Evolutionary conservation across 768 basidiomycete species (phyloP).

Genomic region (Tremella yokohamensis): DNA sequence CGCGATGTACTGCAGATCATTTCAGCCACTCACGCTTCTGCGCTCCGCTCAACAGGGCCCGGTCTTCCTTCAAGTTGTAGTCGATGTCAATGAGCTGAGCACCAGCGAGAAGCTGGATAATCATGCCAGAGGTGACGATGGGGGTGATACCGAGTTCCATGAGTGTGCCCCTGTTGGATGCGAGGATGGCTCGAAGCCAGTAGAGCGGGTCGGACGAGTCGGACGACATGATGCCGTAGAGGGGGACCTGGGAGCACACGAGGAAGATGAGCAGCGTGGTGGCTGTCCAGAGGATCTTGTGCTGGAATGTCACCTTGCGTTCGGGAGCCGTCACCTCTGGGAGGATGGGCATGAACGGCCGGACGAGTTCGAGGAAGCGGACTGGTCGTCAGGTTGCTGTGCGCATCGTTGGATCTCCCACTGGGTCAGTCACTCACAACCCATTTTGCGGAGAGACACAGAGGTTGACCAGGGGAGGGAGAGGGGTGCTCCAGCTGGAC

Average conservation of each 20-base stretch:
- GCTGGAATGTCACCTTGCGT: slow-evolving; percentile 97
- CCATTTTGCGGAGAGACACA: slow-evolving; percentile 23
- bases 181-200: slow-evolving; percentile 99
- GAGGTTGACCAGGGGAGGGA: background rate
- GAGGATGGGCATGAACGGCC: slow-evolving; percentile 92
- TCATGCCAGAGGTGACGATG: slow-evolving; percentile 98
- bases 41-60: slow-evolving; percentile 89
- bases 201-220: slow-evolving; percentile 98
- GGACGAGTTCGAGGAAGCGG: slow-evolving; percentile 95
- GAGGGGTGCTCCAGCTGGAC: too few species aligned
- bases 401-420: background rate
- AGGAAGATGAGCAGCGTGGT: slow-evolving; percentile 99
- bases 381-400: slow-evolving; percentile 56
- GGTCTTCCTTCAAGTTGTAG: slow-evolving; percentile 93
- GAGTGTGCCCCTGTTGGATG: slow-evolving; percentile 94
- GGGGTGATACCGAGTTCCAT: slow-evolving; percentile 99
- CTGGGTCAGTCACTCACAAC: slow-evolving; percentile 21
- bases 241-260: slow-evolving; percentile 97
- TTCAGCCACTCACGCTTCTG: slow-evolving; percentile 73
- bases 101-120: slow-evolving; percentile 97
- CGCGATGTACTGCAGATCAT: background rate
- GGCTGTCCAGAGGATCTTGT: slow-evolving; percentile 98
- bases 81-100: slow-evolving; percentile 97
- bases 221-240: slow-evolving; percentile 99
- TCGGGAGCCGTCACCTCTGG: slow-evolving; percentile 98